These are phyloP conservation scores for Pleurostoma richardsiae DNA, from an alignment of 2,329 filamentous ascomycete species.

Conservation along the genomic window DNA sequence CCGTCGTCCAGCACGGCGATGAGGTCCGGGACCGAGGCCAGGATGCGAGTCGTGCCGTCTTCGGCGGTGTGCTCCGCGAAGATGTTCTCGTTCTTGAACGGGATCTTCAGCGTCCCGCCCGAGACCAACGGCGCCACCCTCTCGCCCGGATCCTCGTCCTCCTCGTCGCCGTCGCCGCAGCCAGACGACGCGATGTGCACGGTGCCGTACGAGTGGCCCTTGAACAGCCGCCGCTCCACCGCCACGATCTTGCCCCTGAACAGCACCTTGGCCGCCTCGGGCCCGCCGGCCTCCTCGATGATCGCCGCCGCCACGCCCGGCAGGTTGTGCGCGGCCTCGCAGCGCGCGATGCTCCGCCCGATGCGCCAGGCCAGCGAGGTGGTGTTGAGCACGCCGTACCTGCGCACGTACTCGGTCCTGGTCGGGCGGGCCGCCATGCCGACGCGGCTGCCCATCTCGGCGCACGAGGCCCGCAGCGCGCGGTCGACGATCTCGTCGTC, in stretches of 20 bases:
- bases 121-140: slow-evolving; percentile 4
- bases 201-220: slow-evolving; percentile 42
- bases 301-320: slow-evolving; percentile 40
- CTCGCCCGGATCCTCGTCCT: slow-evolving; percentile 1
- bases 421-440: slow-evolving; percentile 25
- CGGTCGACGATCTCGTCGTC: slow-evolving; percentile 35
- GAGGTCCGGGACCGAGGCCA: slow-evolving; percentile 44
- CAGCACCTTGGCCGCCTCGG: slow-evolving; percentile 37
- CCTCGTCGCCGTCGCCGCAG: slow-evolving; percentile 12
- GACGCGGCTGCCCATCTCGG: slow-evolving; percentile 34
- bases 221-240: slow-evolving; percentile 41
- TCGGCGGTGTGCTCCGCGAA: slow-evolving; percentile 11
- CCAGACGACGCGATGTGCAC: slow-evolving; percentile 17
- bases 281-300: slow-evolving; percentile 41
- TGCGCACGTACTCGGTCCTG: slow-evolving; percentile 22
- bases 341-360: slow-evolving; percentile 39
- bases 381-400: slow-evolving; percentile 26
- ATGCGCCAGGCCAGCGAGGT: slow-evolving; percentile 36
- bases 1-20: slow-evolving; percentile 42
- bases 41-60: slow-evolving; percentile 16
- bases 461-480: slow-evolving; percentile 30
- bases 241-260: slow-evolving; percentile 48
- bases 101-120: slow-evolving; percentile 15
- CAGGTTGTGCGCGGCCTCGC: slow-evolving; percentile 34
- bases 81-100: slow-evolving; percentile 20